phyloP scores from a whole-genome alignment of 805 yeast genomes.

The Debaryomyces castellii region DNA sequence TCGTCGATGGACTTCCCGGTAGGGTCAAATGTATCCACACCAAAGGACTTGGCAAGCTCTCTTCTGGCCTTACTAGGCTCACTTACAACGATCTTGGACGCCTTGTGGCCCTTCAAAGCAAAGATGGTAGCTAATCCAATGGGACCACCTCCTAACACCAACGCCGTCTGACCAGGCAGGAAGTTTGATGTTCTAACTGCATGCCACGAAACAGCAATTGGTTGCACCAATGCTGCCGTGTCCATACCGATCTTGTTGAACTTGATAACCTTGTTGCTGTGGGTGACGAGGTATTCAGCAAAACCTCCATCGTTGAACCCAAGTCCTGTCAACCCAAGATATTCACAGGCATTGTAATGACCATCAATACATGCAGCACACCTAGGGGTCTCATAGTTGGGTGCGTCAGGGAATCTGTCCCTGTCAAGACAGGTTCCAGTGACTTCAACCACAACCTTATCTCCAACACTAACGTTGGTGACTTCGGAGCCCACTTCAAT shows the following conservation, averaged over 20 bases:
- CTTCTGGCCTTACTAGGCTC: constrained; percentile 59
- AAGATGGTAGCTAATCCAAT: constrained; percentile 59
- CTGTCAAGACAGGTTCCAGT: constrained; percentile 57
- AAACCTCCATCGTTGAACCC: constrained; percentile 59
- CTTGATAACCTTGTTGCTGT: constrained; percentile 37
- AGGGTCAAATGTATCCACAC: constrained; percentile 34
- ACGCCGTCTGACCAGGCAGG: constrained; percentile 44
- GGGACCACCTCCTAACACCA: constrained; percentile 63
- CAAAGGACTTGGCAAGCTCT: constrained; percentile 50
- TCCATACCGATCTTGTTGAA: constrained; percentile 43
- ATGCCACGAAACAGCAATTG: constrained; percentile 61
- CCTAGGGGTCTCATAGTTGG: constrained; percentile 16
- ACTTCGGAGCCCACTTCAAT: constrained; percentile 59
- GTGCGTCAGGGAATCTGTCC: constrained; percentile 35
- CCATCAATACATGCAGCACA: constrained; percentile 55
- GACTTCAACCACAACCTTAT: constrained; percentile 65
- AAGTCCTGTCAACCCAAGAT: constrained; percentile 51
- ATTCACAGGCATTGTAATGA: constrained; percentile 50
- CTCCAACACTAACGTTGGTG: constrained; percentile 55
- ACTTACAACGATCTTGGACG: constrained; percentile 44
- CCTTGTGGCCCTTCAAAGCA: constrained; percentile 46
- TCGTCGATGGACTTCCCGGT: constrained; percentile 2
- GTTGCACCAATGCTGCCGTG: constrained; percentile 56
- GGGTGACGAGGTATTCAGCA: constrained; percentile 47
- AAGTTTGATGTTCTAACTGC: constrained; percentile 48